Conservation (phyloP, 2,329 filamentous ascomycete genomes). For the Knufia petricola region DNA sequence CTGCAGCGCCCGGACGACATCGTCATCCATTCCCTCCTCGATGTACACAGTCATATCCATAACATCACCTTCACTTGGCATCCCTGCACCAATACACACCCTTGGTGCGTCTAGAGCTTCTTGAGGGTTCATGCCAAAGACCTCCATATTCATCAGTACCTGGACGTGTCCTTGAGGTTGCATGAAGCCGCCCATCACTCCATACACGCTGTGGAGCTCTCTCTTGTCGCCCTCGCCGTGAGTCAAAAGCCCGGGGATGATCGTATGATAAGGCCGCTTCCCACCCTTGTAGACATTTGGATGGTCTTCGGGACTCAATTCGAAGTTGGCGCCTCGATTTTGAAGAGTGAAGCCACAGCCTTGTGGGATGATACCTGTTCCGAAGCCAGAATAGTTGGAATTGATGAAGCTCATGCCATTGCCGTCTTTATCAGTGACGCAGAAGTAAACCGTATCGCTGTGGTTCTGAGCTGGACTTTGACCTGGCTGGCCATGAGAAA, state of each 20-base stretch:
- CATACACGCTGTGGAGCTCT: slow-evolving; percentile 74
- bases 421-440: slow-evolving; percentile 67
- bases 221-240: slow-evolving; percentile 39
- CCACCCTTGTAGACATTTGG: slow-evolving; percentile 71
- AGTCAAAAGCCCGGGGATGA: slow-evolving; percentile 75
- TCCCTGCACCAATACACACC: slow-evolving; percentile 73
- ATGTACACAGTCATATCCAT: slow-evolving; percentile 60
- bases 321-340: slow-evolving; percentile 81
- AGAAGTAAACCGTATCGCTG: slow-evolving; percentile 92
- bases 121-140: slow-evolving; percentile 74
- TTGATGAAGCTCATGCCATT: slow-evolving; percentile 97
- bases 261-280: slow-evolving; percentile 94
- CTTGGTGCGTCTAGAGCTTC: slow-evolving; percentile 81
- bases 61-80: slow-evolving; percentile 51
- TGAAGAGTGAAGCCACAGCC: slow-evolving; percentile 90
- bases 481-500: slow-evolving; percentile 52
- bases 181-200: slow-evolving; percentile 98
- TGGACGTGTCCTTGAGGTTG: slow-evolving; percentile 95
- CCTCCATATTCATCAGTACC: slow-evolving; percentile 78
- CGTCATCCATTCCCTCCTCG: slow-evolving; percentile 68
- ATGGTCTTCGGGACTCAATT: slow-evolving; percentile 52
- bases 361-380: slow-evolving; percentile 72
- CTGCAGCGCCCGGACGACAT: slow-evolving; percentile 57
- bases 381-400: slow-evolving; percentile 80
- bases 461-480: slow-evolving; percentile 68